Evolutionary conservation across 2,329 filamentous ascomycete species (phyloP), one percentile per base, ranked within the genome.

Genomic region (Fusarium gaditjirri): DNA sequence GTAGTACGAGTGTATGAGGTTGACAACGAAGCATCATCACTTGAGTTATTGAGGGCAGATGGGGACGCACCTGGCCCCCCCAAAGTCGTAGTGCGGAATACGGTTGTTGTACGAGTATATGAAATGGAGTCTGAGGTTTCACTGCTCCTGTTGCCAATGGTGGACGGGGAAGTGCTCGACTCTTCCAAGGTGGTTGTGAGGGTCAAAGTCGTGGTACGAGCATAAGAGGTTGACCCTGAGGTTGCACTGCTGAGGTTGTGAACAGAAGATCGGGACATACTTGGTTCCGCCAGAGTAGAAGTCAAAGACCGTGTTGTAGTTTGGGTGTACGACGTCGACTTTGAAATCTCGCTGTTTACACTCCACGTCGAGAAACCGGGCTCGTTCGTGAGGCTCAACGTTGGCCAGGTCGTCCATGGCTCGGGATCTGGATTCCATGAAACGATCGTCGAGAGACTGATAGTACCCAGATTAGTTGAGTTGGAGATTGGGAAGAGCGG

Each of bases 171-270:
- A 7, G 67, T 71, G 21, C 49, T 65, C 14, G 72, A 67, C 14
- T 53, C 25, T 25, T 42, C n/a, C 33, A 57, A 33, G 38, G 54
- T 53, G 35, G 60, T 46, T 17, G 44, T 60, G 23, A 66, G 49
- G 6, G 61, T 58, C 21, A 70, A n/a, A 13, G 61, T 68, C 17
- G 66, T 64, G 33, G 64, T 64, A 33, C 44, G 29, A 16, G 67
- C 59, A 35, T 58, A 61, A 14, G 55, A 65, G 12, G 66, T 72
- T n/a, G 64, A 41, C 31, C 11, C 42, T n/a, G 59, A 44, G 27
- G 59, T 42, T 31, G 68, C 31, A 50, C 33, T 21, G 61, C 36
- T 78, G 3, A 70, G 59, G 58, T 77, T 77, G 52, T 54, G 57
- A 29, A 31, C 21, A 38, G 43, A 49, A 38, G 42, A 49, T 13